Evolutionary conservation across 306 rosid genomes (phyloP).

Genomic region (Cucurbita moschata): DNA sequence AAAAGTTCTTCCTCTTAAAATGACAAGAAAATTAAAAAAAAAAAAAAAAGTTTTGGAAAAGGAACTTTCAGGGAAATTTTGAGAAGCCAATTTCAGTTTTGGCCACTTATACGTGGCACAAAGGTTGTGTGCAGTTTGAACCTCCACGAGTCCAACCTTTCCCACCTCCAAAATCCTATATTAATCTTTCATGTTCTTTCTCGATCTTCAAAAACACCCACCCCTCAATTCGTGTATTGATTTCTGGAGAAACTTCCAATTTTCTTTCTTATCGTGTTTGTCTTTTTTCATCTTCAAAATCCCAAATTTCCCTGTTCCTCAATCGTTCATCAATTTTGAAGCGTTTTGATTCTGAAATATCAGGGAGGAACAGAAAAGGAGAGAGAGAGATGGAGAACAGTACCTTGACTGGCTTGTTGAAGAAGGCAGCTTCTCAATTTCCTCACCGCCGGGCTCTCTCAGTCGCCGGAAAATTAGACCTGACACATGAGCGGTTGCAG

Average conservation of each 20-base stretch:
- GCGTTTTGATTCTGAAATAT: not conserved
- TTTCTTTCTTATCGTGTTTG: not conserved
- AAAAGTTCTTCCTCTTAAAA: no score
- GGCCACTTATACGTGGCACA: not conserved
- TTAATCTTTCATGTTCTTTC: not conserved
- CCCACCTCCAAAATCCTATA: not conserved
- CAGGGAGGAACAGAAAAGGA: not conserved
- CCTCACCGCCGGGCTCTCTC: constrained; percentile 55
- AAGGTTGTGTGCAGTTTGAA: not conserved
- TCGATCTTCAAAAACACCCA: not conserved
- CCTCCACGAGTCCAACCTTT: not conserved
- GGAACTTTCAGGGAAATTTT: not conserved
- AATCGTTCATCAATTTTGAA: not conserved
- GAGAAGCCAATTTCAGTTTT: not conserved
- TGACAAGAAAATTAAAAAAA: no score
- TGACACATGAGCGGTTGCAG: constrained; percentile 37
- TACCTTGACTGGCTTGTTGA: constrained; percentile 44
- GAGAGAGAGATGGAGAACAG: constrained; percentile 24
- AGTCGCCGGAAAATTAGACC: constrained; percentile 43
- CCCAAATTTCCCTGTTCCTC: not conserved
- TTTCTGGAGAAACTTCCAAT: not conserved
- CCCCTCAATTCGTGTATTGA: not conserved
- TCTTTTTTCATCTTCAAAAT: not conserved
- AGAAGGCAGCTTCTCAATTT: constrained; percentile 22
- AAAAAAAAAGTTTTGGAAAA: not conserved